These are phyloP conservation scores for Beta lomatogona DNA, from an alignment of 179 eudicot genomes.

Conservation along the genomic window DNA sequence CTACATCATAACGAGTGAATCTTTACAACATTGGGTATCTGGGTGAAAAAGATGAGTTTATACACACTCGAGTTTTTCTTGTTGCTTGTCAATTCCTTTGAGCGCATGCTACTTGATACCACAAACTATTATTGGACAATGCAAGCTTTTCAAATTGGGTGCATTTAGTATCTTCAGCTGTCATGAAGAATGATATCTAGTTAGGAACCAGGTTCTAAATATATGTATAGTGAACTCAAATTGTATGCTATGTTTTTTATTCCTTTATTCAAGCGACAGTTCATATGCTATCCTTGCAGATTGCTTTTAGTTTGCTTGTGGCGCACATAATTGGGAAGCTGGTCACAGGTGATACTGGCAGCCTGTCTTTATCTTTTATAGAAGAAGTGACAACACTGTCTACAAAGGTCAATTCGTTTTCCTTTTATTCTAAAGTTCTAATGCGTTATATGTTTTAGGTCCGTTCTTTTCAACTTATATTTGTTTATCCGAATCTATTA, in stretches of 20 bases:
- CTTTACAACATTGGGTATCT: too few relatives aligned
- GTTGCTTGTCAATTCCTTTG: neutral
- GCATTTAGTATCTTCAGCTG: neutral
- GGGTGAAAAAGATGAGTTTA: too few relatives aligned
- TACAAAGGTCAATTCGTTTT: conserved; percentile 55
- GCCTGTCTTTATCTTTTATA: conserved; percentile 62
- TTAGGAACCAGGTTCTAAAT: neutral
- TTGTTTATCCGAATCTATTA: too few relatives aligned
- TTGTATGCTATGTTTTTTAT: neutral
- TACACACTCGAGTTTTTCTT: neutral
- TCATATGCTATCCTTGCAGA: conserved; percentile 43
- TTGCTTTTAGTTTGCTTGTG: conserved; percentile 67
- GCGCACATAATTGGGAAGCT: conserved; percentile 68
- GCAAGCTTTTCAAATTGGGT: neutral
- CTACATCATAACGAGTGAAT: too few relatives aligned
- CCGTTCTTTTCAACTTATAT: too few relatives aligned
- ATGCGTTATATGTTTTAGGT: neutral
- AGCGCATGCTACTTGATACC: neutral
- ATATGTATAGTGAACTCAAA: neutral
- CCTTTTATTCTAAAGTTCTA: conserved; percentile 7
- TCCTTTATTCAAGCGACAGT: neutral
- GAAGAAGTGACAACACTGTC: conserved; percentile 52
- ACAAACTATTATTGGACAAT: neutral
- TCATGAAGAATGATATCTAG: neutral
- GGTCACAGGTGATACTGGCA: conserved; percentile 59